phyloP scores from a whole-genome alignment of 495 filamentous ascomycete genomes.

The Penicillium pulvis region DNA sequence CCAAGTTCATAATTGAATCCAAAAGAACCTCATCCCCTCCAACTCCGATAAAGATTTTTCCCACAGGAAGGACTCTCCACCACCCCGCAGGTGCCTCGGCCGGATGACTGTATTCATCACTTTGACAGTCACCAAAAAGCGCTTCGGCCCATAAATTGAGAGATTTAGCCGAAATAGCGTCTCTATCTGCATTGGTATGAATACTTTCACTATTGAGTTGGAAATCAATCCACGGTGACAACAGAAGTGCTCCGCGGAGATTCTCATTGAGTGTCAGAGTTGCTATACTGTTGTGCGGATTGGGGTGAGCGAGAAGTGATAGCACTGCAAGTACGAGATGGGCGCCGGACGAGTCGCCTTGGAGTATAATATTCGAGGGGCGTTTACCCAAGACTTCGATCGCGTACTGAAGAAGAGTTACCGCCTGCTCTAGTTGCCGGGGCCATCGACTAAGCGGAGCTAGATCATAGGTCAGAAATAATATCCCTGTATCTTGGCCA shows the following conservation, averaged over 20 bases:
- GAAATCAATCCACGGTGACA: constrained; percentile 20
- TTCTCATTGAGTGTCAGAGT: constrained; percentile 2
- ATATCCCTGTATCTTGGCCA: background rate
- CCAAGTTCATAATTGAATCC: too few relatives aligned
- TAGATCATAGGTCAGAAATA: constrained; percentile 25
- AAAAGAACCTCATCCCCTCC: too few relatives aligned
- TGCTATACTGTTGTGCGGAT: constrained; percentile 29
- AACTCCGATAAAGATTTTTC: too few relatives aligned
- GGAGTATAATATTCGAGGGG: constrained; percentile 46
- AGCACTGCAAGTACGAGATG: constrained; percentile 52
- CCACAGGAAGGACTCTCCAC: too few relatives aligned
- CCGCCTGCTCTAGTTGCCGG: constrained; percentile 52
- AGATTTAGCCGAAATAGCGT: background rate
- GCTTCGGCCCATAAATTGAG: too few relatives aligned
- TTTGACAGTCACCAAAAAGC: too few relatives aligned
- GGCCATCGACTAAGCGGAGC: constrained; percentile 52
- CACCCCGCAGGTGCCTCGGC: too few relatives aligned
- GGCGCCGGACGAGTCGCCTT: constrained; percentile 59
- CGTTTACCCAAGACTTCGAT: constrained; percentile 34
- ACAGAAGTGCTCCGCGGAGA: constrained; percentile 10
- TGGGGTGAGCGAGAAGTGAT: constrained; percentile 56
- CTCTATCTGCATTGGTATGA: constrained; percentile 7
- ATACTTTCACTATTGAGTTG: constrained; percentile 7
- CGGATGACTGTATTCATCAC: too few relatives aligned
- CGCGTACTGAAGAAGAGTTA: constrained; percentile 42